Evolutionary conservation across 1,284 basidiomycete genomes (phyloP).

Genomic region (Ceratobasidium sp.): DNA sequence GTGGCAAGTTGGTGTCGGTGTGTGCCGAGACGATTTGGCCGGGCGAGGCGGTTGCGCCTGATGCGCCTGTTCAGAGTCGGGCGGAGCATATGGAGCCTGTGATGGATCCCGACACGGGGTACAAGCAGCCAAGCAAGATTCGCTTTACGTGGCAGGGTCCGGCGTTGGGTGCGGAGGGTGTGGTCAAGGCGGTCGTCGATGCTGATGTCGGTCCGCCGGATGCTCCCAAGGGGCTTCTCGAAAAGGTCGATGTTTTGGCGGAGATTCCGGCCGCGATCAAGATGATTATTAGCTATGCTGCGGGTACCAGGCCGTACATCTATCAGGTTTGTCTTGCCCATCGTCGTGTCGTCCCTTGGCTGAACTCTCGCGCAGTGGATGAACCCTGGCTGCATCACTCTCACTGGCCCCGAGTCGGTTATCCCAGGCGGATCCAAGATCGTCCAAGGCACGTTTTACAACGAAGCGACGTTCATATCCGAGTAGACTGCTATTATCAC

Average conservation of each 20-base stretch:
- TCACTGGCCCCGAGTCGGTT: slow-evolving; percentile 67
- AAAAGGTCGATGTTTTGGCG: slow-evolving; percentile 96
- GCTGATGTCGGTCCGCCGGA: slow-evolving; percentile 63
- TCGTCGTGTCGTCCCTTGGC: slow-evolving; percentile 53
- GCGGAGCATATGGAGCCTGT: slow-evolving; percentile 70
- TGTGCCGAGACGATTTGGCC: slow-evolving; percentile 74
- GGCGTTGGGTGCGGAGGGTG: slow-evolving; percentile 63
- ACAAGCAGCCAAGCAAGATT: slow-evolving; percentile 75
- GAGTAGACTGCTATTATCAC: not conserved
- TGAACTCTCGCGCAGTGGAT: slow-evolving; percentile 64
- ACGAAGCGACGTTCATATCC: slow-evolving; percentile 92
- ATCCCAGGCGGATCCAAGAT: slow-evolving; percentile 49
- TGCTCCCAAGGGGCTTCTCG: slow-evolving; percentile 79
- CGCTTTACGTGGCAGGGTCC: slow-evolving; percentile 81
- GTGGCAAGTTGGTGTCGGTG: slow-evolving; percentile 74
- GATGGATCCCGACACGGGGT: slow-evolving; percentile 79
- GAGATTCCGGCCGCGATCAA: slow-evolving; percentile 94
- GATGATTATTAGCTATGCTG: slow-evolving; percentile 87
- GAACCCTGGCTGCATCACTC: slow-evolving; percentile 72
- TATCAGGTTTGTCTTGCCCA: slow-evolving; percentile 72
- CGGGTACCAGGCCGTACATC: slow-evolving; percentile 91
- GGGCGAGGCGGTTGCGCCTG: slow-evolving; percentile 58
- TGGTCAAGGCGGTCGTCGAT: slow-evolving; percentile 61
- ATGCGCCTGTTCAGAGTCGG: slow-evolving; percentile 64
- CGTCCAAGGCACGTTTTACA: slow-evolving; percentile 79